Evolutionary conservation across 176 grass and related monocot genomes (phyloP).

Genomic region (Raddia guianensis): DNA sequence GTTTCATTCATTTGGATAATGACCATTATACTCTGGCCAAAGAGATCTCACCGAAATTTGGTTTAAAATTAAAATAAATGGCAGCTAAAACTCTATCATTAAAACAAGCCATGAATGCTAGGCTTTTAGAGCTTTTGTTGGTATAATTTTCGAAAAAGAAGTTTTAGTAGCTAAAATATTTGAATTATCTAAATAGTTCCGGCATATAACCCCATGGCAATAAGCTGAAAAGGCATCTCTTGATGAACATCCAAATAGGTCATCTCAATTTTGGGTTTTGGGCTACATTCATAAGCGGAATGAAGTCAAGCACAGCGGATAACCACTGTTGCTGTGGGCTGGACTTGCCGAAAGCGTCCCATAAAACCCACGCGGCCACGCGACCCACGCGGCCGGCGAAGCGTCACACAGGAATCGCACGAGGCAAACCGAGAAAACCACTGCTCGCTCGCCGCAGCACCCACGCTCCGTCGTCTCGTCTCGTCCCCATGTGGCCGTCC

Average conservation of each 20-base stretch:
- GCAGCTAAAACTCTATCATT: not conserved
- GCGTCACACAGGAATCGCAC: not conserved
- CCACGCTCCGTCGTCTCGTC: not conserved
- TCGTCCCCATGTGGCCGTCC: conserved; percentile 72
- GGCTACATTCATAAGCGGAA: not conserved
- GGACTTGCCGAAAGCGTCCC: not conserved
- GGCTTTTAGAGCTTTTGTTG: too few relatives aligned
- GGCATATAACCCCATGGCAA: too few relatives aligned
- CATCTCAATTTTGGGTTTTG: not conserved
- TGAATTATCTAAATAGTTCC: too few relatives aligned
- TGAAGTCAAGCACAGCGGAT: not conserved
- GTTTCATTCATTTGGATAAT: not conserved
- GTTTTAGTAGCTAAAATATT: too few relatives aligned
- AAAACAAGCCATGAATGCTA: not conserved
- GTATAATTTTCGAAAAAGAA: too few relatives aligned
- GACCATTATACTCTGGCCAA: too few relatives aligned
- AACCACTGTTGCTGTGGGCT: not conserved
- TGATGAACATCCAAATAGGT: not conserved
- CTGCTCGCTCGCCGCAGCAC: not conserved
- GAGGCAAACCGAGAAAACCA: not conserved
- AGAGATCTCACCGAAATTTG: not conserved
- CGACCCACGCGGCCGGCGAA: not conserved
- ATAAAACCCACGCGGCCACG: not conserved
- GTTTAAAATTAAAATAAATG: not conserved
- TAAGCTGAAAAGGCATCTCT: too few relatives aligned